Evolutionary conservation across 2,329 filamentous ascomycete genomes (phyloP), one percentile per base, ranked within the genome.

Genomic region (Phialocephala sp.): DNA sequence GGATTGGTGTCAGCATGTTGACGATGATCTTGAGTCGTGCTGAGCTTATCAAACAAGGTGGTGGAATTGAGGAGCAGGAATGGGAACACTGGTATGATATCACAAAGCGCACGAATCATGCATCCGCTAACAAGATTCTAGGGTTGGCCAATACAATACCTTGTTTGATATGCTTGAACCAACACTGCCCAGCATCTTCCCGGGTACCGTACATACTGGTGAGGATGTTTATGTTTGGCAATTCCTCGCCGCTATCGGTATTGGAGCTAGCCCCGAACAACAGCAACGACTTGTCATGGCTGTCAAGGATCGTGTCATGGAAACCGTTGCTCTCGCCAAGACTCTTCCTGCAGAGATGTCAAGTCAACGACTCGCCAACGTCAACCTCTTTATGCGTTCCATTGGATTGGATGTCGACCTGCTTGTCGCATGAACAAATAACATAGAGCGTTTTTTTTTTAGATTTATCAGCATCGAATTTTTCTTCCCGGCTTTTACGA

Each of bases 141-240:
- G 87, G 90, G 88, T 91, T 24, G 82, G 85, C 65, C 89, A 92
- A 8, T 98, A 97, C 80, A 93, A 93, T 72, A 85, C 87, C 32
- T 86, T 99, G 66, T 99, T 99, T 79, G 92, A 95, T 77, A 85
- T 87, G 8, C 83, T 98, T 20, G 94, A 98, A 78, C 92, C 92
- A 1, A 89, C 90, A 8, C 85, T 98, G 56, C 90, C 91, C 14
- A 87, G 91, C 72, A 89, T 97, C 69, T 99, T 99, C 86, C 94
- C 94, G 0, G 92, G 91, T 22, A 91, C 91, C n/a, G 92, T 97
- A 74, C 93, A 92, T 70, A 89, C 92, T 8, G 91, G 92, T 59
- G 93, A 97, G 71, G 95, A 99, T 75, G 90, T 97, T 75, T 97
- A 98, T 75, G 93, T 98, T 45, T 99, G 95, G 95, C 94, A 98